phyloP scores from a whole-genome alignment of 2,329 filamentous ascomycete species.

The Juglanconis oblonga region DNA sequence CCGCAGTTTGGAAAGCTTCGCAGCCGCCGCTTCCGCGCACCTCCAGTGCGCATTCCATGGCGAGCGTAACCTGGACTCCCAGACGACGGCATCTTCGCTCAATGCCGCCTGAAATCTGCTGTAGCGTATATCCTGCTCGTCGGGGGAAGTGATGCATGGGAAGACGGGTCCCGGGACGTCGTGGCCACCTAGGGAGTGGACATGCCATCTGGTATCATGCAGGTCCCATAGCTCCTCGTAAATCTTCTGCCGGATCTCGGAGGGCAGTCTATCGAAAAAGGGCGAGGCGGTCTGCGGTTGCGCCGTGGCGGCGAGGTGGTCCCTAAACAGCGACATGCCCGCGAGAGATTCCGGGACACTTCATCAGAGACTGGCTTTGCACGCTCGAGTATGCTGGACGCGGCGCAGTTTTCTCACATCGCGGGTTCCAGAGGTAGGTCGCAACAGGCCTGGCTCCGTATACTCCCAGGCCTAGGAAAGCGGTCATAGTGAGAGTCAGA shows the following conservation, averaged over 20 bases:
- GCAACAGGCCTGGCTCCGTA: not conserved
- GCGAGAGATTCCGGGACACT: not conserved
- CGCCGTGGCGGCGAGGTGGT: slow-evolving; percentile 31
- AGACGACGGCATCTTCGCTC: slow-evolving; percentile 6
- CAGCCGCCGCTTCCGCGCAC: slow-evolving; percentile 12
- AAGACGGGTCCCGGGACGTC: slow-evolving; percentile 13
- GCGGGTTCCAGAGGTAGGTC: not conserved
- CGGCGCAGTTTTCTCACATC: no score
- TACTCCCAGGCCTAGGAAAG: slow-evolving; percentile 1
- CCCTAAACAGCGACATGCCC: slow-evolving; percentile 29
- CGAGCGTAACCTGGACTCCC: slow-evolving; percentile 15
- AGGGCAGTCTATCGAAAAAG: slow-evolving; percentile 27
- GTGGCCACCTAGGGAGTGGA: slow-evolving; percentile 9
- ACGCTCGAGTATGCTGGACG: no score
- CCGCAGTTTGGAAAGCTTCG: not conserved
- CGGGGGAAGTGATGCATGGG: slow-evolving; percentile 20
- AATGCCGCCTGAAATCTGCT: slow-evolving; percentile 9
- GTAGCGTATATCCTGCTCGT: slow-evolving; percentile 15
- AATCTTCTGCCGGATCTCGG: slow-evolving; percentile 30
- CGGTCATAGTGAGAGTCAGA: not conserved
- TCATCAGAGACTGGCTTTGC: no score
- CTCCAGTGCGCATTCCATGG: slow-evolving; percentile 17
- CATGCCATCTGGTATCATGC: slow-evolving; percentile 22
- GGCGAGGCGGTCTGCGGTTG: slow-evolving; percentile 41
- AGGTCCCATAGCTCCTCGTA: slow-evolving; percentile 27